Evolutionary conservation across 1,139 yeast genomes (phyloP), one percentile per base, ranked within the genome.

Genomic region (Magnusiomyces magnusii): DNA sequence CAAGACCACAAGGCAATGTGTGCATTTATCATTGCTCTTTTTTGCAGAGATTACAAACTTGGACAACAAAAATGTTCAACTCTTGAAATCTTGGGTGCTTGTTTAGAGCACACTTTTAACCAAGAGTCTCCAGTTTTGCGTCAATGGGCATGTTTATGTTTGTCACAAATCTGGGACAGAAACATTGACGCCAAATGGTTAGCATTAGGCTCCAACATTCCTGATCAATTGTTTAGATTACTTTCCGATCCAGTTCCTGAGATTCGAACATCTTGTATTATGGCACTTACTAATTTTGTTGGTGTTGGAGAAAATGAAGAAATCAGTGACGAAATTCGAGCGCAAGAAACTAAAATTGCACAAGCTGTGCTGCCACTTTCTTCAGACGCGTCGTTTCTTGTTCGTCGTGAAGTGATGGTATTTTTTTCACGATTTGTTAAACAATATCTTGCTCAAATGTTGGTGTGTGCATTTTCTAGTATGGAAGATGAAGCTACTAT

Each of bases 1-100:
- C 68, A 86, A 66, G 96, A 91, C 65, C 97, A 92, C 71, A 86
- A 89, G 69, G 98, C 98, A 1, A 89, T 93, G 92, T 87, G 97
- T 73, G 95, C 96, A 0, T 89, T 93, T 70, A 89, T 93, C 41
- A 76, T 92, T 55, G 82, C 97, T 0, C 78, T 92, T 60, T 93
- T 93, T 72, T 87, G 90, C 54, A 81, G 87, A 61, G 95, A 87
- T 57, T 89, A 85, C 71, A 81, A 82, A 58, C 81, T 83, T 63
- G 97, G 96, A 0, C 97, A 91, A 69, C 79, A 88, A 63, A 77
- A 87, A 47, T 86, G 96, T 64, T 85, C 87, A 66, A 85, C 90
- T 3, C 77, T 85, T 7, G 95, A 87, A 60, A 77, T 93, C 23
- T 78, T 89, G 21, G 79, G 79, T 58, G 88, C 88, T 54, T 80